phyloP scores from a whole-genome alignment of 176 grass and related monocot genomes.

The Juncus effusus region DNA sequence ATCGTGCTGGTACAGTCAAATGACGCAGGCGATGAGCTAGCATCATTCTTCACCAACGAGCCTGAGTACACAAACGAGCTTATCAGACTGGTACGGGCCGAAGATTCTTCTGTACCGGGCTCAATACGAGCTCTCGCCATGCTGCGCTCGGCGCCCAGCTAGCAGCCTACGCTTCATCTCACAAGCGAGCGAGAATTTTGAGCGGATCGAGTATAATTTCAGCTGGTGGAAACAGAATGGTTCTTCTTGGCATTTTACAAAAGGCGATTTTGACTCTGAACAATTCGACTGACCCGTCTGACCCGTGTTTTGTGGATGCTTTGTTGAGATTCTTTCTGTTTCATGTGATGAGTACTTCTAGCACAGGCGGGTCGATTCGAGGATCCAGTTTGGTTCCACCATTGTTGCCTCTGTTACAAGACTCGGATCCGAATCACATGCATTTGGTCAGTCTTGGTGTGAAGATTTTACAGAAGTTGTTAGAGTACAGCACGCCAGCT shows the following conservation, averaged over 20 bases:
- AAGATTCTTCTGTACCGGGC: conserved; percentile 71
- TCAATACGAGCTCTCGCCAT: conserved; percentile 80
- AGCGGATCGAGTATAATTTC: conserved; percentile 88
- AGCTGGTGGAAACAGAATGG: conserved; percentile 86
- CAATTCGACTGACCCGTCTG: conserved; percentile 75
- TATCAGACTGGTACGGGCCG: conserved; percentile 81
- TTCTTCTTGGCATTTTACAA: conserved; percentile 81
- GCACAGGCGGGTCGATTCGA: conserved; percentile 82
- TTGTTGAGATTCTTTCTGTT: conserved; percentile 99
- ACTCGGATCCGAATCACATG: conserved; percentile 72
- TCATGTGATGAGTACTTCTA: conserved; percentile 92
- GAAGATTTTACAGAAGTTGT: conserved; percentile 91
- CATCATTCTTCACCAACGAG: conserved; percentile 96
- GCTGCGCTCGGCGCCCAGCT: conserved; percentile 92
- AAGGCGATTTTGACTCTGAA: conserved; percentile 85
- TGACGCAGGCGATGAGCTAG: conserved; percentile 88
- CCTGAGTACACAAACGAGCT: conserved; percentile 96
- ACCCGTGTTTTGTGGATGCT: conserved; percentile 88
- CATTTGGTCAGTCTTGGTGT: conserved; percentile 88
- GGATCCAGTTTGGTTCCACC: conserved; percentile 86
- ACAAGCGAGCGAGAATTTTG: conserved; percentile 87
- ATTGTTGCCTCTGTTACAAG: conserved; percentile 80
- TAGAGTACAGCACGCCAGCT: conserved; percentile 92
- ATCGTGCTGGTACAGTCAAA: conserved; percentile 93
- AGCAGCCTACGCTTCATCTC: conserved; percentile 94